Conservation (phyloP, 208 protist genomes). For the Trypanosoma vivax region DNA sequence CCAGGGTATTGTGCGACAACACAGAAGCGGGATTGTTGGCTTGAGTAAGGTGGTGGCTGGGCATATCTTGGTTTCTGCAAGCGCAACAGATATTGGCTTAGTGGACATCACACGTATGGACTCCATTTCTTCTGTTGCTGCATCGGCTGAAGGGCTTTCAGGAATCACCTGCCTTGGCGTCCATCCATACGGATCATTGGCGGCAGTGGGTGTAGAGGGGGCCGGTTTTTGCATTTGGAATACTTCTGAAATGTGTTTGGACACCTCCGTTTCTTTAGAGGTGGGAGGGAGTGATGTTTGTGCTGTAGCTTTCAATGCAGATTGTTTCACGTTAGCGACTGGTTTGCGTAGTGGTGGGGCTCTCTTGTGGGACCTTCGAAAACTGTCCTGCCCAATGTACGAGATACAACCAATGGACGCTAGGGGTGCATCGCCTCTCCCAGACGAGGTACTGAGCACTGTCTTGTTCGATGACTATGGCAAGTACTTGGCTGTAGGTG, state of each 20-base stretch:
- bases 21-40: constrained; percentile 13
- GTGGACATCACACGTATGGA: constrained; percentile 23
- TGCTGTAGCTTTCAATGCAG: constrained; percentile 87
- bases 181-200: constrained; percentile 64
- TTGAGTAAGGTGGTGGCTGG: background rate
- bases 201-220: constrained; percentile 34
- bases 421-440: background rate
- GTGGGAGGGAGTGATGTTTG: constrained; percentile 23
- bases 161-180: constrained; percentile 15
- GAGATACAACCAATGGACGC: constrained; percentile 12
- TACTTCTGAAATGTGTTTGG: constrained; percentile 65
- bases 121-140: constrained; percentile 3
- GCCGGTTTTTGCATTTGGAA: constrained; percentile 87
- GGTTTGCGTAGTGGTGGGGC: constrained; percentile 58
- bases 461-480: constrained; percentile 39
- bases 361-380: constrained; percentile 95
- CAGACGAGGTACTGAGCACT: constrained; percentile 3
- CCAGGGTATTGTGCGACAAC: constrained; percentile 16
- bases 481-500: constrained; percentile 25
- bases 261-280: constrained; percentile 65
- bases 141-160: background rate
- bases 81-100: constrained; percentile 4
- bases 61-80: constrained; percentile 9
- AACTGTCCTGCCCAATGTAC: constrained; percentile 62
- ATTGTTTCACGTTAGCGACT: constrained; percentile 91